These are phyloP conservation scores for Noccaea bulbosa DNA, from an alignment of 345 rosid genomes.

Conservation along the genomic window DNA sequence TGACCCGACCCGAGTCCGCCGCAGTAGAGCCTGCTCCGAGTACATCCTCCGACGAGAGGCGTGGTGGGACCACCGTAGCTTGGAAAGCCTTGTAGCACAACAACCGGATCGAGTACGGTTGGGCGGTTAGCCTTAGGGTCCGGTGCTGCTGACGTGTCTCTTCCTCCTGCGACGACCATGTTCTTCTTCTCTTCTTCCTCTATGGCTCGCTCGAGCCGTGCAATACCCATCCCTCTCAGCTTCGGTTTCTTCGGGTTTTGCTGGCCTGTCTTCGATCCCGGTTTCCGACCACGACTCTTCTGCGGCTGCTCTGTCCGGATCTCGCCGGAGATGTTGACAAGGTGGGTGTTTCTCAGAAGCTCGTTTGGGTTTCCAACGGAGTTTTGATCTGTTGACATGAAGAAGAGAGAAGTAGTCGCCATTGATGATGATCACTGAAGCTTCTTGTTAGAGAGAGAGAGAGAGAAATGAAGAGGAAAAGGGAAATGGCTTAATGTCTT, in stretches of 20 bases:
- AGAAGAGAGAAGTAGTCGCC: constrained; percentile 42
- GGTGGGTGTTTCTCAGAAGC: constrained; percentile 10
- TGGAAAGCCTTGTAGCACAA: constrained; percentile 49
- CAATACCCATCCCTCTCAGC: constrained; percentile 85
- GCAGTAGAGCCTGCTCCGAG: constrained; percentile 31
- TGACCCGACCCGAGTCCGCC: constrained; percentile 50
- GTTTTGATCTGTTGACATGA: constrained; percentile 29
- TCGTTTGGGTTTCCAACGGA: constrained; percentile 29
- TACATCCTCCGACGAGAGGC: constrained; percentile 33
- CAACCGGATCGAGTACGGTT: constrained; percentile 42
- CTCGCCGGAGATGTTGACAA: constrained; percentile 26
- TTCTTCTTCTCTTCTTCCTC: constrained; percentile 50
- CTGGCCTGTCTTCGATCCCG: constrained; percentile 34
- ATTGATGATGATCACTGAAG: constrained; percentile 41
- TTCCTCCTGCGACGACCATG: constrained; percentile 10
- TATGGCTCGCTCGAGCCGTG: constrained; percentile 62
- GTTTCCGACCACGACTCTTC: constrained; percentile 45
- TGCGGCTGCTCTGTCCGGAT: constrained; percentile 32
- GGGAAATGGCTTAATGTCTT: constrained; percentile 32
- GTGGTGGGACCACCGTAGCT: constrained; percentile 35
- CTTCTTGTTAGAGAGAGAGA: constrained; percentile 22
- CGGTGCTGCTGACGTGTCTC: constrained; percentile 1
- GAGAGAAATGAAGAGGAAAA: constrained; percentile 23
- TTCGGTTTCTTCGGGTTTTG: constrained; percentile 54
- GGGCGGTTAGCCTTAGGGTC: constrained; percentile 26